Conservation (phyloP, 352 stramenopile genomes). For the Thraustochytrium sp. region DNA sequence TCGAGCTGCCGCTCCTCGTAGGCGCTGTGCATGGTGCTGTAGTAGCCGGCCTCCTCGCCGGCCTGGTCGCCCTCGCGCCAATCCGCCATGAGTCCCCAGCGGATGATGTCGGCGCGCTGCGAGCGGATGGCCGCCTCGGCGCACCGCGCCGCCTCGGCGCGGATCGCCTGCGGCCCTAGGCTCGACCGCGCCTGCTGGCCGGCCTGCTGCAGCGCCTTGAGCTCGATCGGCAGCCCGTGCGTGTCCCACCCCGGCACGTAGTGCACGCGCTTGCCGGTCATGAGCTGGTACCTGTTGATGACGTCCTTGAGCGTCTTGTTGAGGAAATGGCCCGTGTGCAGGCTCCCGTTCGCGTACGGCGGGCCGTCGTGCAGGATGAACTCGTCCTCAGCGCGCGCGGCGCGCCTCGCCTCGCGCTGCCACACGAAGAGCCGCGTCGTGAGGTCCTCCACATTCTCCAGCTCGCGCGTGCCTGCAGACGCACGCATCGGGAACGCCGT, state of each 20-base stretch:
- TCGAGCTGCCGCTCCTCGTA: constrained; percentile 94
- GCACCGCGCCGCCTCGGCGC: constrained; percentile 79
- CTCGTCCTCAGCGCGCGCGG: neutral
- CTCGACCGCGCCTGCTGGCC: constrained; percentile 45
- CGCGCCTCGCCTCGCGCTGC: constrained; percentile 52
- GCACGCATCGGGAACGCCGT: constrained; percentile 93
- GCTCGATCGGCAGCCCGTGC: constrained; percentile 96
- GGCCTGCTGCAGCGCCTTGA: constrained; percentile 91
- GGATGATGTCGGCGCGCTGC: constrained; percentile 82
- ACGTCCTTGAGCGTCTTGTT: constrained; percentile 94
- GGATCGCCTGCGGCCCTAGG: constrained; percentile 79
- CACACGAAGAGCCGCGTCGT: constrained; percentile 61
- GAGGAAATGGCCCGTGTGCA: constrained; percentile 93
- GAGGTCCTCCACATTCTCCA: constrained; percentile 61
- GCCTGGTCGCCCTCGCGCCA: no score
- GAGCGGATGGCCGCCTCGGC: constrained; percentile 82
- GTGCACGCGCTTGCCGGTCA: constrained; percentile 82
- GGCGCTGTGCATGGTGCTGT: constrained; percentile 85
- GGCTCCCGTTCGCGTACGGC: constrained; percentile 95
- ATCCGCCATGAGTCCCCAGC: constrained; percentile 86
- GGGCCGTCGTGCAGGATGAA: constrained; percentile 97
- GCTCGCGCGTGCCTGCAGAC: constrained; percentile 76
- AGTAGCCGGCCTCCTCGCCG: constrained; percentile 61
- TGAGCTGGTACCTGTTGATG: constrained; percentile 90
- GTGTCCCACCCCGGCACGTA: constrained; percentile 98